These are phyloP conservation scores for Pelargonium australe DNA, from an alignment of 441 rosid genomes.

Conservation along the genomic window DNA sequence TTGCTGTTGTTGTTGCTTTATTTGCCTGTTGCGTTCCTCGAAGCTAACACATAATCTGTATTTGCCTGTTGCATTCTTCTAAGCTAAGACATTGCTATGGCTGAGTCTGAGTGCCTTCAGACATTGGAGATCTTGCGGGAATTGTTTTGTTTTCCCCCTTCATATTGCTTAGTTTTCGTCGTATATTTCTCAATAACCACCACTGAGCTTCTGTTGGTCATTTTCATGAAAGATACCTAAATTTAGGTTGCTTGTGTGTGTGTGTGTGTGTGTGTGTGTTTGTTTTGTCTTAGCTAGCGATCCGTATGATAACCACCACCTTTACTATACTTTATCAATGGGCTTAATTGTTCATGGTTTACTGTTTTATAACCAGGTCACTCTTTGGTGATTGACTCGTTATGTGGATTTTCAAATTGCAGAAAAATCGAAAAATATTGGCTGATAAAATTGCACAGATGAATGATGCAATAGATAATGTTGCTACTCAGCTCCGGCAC, in stretches of 20 bases:
- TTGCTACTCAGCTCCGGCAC: constrained; percentile 47
- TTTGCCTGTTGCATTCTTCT: background rate
- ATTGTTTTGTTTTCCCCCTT: too few species aligned
- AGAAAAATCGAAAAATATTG: constrained; percentile 70
- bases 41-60: too few species aligned
- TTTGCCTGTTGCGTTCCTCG: background rate
- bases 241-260: too few species aligned
- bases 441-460: constrained; percentile 63
- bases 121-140: background rate
- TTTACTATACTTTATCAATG: too few species aligned
- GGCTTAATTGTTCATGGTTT: background rate
- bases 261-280: too few species aligned
- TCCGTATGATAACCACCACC: too few species aligned
- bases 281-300: too few species aligned
- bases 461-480: constrained; percentile 56
- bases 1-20: constrained; percentile 5
- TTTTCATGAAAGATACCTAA: too few species aligned
- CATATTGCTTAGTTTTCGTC: background rate
- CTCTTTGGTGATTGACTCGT: background rate
- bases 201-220: too few species aligned
- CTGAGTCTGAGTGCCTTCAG: background rate
- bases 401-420: constrained; percentile 19
- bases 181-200: too few species aligned
- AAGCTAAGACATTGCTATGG: background rate
- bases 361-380: background rate